These are phyloP conservation scores for Kuraishia piskuri DNA, from an alignment of 805 yeast species.

Conservation along the genomic window DNA sequence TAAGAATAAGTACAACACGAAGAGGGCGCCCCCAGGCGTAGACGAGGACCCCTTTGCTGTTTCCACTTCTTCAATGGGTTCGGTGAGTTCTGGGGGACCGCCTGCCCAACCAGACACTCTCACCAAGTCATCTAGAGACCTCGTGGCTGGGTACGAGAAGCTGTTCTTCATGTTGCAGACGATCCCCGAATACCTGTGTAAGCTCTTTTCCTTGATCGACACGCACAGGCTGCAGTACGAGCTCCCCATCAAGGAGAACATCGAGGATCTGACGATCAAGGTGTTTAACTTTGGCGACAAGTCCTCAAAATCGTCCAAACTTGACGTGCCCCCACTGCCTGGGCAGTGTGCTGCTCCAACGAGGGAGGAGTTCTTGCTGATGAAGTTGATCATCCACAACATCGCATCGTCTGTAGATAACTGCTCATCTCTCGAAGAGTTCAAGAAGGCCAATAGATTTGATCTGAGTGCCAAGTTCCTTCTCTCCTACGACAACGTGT, in stretches of 20 bases:
- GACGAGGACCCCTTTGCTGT: no score
- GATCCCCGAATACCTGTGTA: conserved; percentile 62
- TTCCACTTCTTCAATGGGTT: conserved; percentile 10
- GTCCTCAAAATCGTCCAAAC: conserved; percentile 7
- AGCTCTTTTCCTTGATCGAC: conserved; percentile 33
- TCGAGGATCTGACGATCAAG: conserved; percentile 27
- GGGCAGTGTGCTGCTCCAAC: conserved; percentile 21
- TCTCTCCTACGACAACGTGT: conserved; percentile 17
- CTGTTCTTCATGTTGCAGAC: conserved; percentile 79
- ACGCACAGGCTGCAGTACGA: conserved; percentile 12
- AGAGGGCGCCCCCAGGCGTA: background rate
- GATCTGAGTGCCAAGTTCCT: conserved; percentile 7
- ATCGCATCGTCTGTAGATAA: conserved; percentile 31
- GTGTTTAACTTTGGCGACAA: conserved; percentile 19
- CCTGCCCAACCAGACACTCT: conserved; percentile 7
- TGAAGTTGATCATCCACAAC: conserved; percentile 45
- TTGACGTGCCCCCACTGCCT: background rate
- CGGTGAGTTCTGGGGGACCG: conserved; percentile 5
- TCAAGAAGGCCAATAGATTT: conserved; percentile 17
- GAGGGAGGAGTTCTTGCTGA: conserved; percentile 64
- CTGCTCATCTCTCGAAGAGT: conserved; percentile 10
- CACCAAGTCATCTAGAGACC: conserved; percentile 33
- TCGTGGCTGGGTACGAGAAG: conserved; percentile 66
- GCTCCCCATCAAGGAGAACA: conserved; percentile 16
- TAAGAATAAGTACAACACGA: conserved; percentile 19